Evolutionary conservation across 768 basidiomycete species (phyloP), one percentile per base, ranked within the genome.

Genomic region (Rhodotorula babjevae): DNA sequence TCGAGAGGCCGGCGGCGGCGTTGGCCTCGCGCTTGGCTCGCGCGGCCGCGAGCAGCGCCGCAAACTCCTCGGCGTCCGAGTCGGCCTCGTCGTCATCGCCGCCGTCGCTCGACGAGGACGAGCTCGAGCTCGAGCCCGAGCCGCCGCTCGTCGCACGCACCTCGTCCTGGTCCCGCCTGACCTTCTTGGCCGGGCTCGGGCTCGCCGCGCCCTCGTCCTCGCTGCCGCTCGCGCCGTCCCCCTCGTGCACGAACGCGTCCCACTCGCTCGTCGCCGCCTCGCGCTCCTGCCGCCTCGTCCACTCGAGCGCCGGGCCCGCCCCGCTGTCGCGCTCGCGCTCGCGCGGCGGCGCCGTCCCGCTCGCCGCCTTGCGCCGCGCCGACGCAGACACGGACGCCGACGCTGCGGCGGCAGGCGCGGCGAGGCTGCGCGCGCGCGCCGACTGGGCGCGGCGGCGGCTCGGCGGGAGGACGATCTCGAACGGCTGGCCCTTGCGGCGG

Each of bases 231-330:
- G 46, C 18, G 44, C 31, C 55, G 1, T 21, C 27, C 23, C 7
- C 67, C 5, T 53, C 57, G 2, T 18, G 2, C 50, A 53, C 55
- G 52, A 57, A 53, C 23, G 33, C 63, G 23, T 68, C 60, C 19
- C 33, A 71, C 42, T 71, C 69, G 47, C 69, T 71, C 53, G 69
- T 71, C 60, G 49, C 15, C 16, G 11, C 66, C 2, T 52, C 59
- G 27, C 49, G 12, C 49, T 15, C 58, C 18, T 12, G 11, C 27
- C 66, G 19, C 10, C 53, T 3, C 42, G 25, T 27, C 23, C 50
- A 21, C 27, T 14, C 11, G 16, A 18, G 15, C 12, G 14, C 49
- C 18, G 3, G 8, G 47, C 8, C 19, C 2, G 47, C 9, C 36
- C 36, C 36, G n/a, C n/a, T n/a, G n/a, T n/a, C n/a, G n/a, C n/a